These are phyloP conservation scores for Cystobasidium pallidum DNA, from an alignment of 1,284 basidiomycete genomes.

Conservation along the genomic window DNA sequence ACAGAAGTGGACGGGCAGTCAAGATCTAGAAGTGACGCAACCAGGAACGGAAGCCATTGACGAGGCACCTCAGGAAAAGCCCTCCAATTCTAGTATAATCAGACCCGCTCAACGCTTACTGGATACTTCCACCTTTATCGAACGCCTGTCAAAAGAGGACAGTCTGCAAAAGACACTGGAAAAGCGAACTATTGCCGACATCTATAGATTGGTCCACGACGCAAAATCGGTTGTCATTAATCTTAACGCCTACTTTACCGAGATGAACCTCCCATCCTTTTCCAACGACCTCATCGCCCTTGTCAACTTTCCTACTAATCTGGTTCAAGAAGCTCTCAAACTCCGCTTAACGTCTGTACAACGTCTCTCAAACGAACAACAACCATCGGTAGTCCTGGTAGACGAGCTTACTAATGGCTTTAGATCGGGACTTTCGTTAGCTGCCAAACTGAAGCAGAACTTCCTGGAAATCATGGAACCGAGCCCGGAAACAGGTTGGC, in stretches of 20 bases:
- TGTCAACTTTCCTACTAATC: conserved; percentile 90
- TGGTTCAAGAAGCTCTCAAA: conserved; percentile 87
- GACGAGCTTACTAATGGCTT: conserved; percentile 96
- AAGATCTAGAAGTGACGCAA: conserved; percentile 55
- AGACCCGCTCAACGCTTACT: conserved; percentile 43
- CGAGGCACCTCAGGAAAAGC: conserved; percentile 2
- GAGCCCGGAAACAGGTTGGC: conserved; percentile 87
- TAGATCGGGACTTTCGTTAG: conserved; percentile 86
- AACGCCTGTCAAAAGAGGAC: conserved; percentile 93
- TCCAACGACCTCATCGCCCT: conserved; percentile 89
- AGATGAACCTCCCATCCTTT: conserved; percentile 90
- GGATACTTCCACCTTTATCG: conserved; percentile 76
- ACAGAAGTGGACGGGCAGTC: conserved; percentile 87
- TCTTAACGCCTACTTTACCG: conserved; percentile 70
- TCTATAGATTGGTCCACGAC: conserved; percentile 81
- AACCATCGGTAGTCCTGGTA: conserved; percentile 86
- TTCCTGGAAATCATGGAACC: conserved; percentile 85
- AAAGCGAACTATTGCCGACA: conserved; percentile 84
- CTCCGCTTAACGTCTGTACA: conserved; percentile 88
- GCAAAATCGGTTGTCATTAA: conserved; percentile 87
- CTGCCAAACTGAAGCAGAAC: conserved; percentile 91
- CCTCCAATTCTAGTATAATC: neutral
- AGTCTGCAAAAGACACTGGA: conserved; percentile 92
- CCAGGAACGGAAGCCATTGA: conserved; percentile 43
- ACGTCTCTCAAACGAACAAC: conserved; percentile 67